phyloP scores from a whole-genome alignment of 2,329 filamentous ascomycete genomes.

The Aureobasidium sp. region DNA sequence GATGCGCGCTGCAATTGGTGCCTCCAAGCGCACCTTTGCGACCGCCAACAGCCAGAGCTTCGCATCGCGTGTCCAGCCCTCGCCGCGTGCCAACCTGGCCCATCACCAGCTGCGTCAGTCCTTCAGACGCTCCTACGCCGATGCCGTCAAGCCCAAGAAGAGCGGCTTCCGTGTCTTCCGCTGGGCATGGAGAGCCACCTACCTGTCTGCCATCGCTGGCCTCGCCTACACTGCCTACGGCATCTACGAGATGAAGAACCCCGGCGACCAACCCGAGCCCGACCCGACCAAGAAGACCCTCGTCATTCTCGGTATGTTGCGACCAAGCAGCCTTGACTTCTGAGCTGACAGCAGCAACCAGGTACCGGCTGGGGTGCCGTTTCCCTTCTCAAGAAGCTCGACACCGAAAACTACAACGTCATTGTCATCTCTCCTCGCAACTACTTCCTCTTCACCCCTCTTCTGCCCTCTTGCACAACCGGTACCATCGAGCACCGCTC shows the following conservation, averaged over 20 bases:
- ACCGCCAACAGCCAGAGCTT: slow-evolving; percentile 17
- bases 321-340: not conserved
- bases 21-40: slow-evolving; percentile 19
- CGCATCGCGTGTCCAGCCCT: slow-evolving; percentile 14
- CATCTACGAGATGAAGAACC: slow-evolving; percentile 76
- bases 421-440: slow-evolving; percentile 95
- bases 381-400: slow-evolving; percentile 94
- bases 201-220: slow-evolving; percentile 62
- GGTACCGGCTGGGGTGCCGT: slow-evolving; percentile 96
- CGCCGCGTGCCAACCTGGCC: slow-evolving; percentile 10
- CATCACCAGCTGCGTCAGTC: slow-evolving; percentile 16
- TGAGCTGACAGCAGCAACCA: slow-evolving; percentile 32
- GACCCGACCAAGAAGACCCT: slow-evolving; percentile 94
- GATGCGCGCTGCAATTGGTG: slow-evolving; percentile 18
- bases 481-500: slow-evolving; percentile 97
- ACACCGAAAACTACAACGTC: slow-evolving; percentile 99
- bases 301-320: slow-evolving; percentile 70
- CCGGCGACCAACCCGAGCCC: slow-evolving; percentile 65
- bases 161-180: slow-evolving; percentile 59
- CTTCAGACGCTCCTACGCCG: slow-evolving; percentile 25
- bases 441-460: slow-evolving; percentile 98
- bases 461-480: slow-evolving; percentile 94
- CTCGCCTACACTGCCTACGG: slow-evolving; percentile 66
- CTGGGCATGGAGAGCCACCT: slow-evolving; percentile 77
- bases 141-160: slow-evolving; percentile 32